phyloP scores from a whole-genome alignment of 2,329 filamentous ascomycete genomes.

The Curvularia sp. region DNA sequence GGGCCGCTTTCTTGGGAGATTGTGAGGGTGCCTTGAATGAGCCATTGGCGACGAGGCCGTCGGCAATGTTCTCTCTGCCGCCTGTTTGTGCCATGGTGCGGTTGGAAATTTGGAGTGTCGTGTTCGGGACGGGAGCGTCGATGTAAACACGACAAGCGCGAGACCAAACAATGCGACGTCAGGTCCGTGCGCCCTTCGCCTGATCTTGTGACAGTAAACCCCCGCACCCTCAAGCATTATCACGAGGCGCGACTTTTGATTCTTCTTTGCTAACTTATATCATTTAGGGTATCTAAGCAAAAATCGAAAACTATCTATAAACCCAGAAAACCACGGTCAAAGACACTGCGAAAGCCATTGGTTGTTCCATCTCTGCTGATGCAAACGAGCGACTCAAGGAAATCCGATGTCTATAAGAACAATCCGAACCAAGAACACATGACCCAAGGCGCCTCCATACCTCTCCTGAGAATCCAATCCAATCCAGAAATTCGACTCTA shows the following conservation, averaged over 20 bases:
- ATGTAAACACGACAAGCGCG: slow-evolving; percentile 22
- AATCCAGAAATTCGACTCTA: neutral
- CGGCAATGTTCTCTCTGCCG: slow-evolving; percentile 76
- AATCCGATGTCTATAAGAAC: neutral
- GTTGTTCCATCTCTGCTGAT: neutral
- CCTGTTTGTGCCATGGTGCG: slow-evolving; percentile 42
- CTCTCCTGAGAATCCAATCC: neutral
- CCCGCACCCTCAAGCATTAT: slow-evolving; percentile 1
- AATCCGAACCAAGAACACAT: neutral
- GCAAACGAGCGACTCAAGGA: slow-evolving; percentile 3
- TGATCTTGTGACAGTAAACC: slow-evolving; percentile 9
- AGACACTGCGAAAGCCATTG: neutral
- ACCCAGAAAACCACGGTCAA: neutral
- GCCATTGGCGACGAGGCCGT: slow-evolving; percentile 45
- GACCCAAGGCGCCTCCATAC: neutral
- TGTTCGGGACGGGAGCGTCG: slow-evolving; percentile 11
- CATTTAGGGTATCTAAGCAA: slow-evolving; percentile 2
- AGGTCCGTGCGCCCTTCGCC: slow-evolving; percentile 14
- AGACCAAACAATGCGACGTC: slow-evolving; percentile 21
- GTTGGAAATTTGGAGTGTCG: slow-evolving; percentile 14
- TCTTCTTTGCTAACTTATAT: neutral
- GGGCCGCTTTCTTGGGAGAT: slow-evolving; percentile 33
- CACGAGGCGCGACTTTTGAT: neutral
- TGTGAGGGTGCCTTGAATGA: slow-evolving; percentile 37
- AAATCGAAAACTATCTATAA: neutral